A percentile compares a stretch with the other conserved stretches of the same genome.
Conservation (phyloP, 495 filamentous ascomycete species). For the Aeminium ludgeri region DNA sequence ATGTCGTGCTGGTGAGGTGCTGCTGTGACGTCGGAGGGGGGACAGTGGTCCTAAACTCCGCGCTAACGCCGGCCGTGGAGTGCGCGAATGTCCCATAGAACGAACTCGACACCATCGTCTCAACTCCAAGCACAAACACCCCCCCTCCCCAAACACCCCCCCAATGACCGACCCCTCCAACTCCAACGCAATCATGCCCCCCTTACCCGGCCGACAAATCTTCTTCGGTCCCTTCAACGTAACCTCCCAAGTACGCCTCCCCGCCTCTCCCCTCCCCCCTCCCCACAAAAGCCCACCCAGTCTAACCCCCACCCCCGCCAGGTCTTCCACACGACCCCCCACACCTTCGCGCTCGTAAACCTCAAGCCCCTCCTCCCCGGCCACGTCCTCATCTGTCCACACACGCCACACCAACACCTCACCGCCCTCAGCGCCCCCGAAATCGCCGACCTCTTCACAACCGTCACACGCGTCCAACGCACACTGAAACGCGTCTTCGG, state of each 20-base stretch:
- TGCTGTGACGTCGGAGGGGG: too few species aligned
- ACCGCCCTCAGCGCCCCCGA: conserved; percentile 58
- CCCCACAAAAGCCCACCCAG: too few species aligned
- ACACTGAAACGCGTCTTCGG: conserved; percentile 59
- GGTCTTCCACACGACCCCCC: conserved; percentile 72
- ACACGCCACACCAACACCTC: conserved; percentile 47
- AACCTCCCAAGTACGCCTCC: conserved; percentile 36
- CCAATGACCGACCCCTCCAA: too few species aligned
- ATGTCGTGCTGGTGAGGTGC: too few species aligned
- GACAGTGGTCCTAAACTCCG: too few species aligned
- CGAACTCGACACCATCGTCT: too few species aligned
- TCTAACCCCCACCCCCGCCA: conserved; percentile 19
- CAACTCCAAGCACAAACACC: too few species aligned
- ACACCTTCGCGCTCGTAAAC: conserved; percentile 77
- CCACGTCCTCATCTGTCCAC: conserved; percentile 70
- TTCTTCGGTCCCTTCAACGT: conserved; percentile 51
- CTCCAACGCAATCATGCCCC: conserved; percentile 2
- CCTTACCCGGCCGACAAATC: conserved; percentile 21
- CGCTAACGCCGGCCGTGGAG: too few species aligned
- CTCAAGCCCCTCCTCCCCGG: conserved; percentile 87
- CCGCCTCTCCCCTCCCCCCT: too few species aligned
- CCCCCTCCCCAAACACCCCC: too few species aligned
- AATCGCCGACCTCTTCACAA: conserved; percentile 65
- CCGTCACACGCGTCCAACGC: conserved; percentile 63
- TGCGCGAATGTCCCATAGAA: too few species aligned